These are phyloP conservation scores for Colletotrichum horii DNA, from an alignment of 2,329 filamentous ascomycete genomes.

Conservation along the genomic window DNA sequence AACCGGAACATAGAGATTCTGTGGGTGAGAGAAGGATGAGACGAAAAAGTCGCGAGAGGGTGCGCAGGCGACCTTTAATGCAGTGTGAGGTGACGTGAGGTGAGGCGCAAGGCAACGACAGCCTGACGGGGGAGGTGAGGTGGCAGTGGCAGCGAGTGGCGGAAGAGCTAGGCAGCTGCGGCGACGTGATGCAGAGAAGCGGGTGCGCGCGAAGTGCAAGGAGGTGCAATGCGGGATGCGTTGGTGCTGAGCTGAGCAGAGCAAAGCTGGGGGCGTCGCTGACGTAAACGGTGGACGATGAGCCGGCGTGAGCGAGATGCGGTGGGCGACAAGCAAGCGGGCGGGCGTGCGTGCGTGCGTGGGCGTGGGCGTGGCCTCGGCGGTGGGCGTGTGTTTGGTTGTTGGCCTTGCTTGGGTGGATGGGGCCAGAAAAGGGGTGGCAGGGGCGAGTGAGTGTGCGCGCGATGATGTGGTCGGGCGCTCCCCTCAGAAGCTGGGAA, in stretches of 20 bases:
- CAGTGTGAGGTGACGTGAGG: not conserved
- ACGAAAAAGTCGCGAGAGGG: conserved; percentile 20
- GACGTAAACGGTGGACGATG: conserved; percentile 22
- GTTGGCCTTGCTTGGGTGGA: not conserved
- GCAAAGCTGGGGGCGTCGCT: conserved; percentile 3
- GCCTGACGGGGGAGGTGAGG: not conserved
- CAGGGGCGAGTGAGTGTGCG: conserved; percentile 12
- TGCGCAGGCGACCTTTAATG: conserved; percentile 4
- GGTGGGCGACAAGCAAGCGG: not conserved
- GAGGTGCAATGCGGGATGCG: not conserved
- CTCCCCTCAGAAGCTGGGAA: conserved; percentile 2
- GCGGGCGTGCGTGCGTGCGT: not conserved
- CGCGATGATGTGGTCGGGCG: conserved; percentile 23
- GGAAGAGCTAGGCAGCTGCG: conserved; percentile 8
- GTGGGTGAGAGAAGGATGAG: conserved; percentile 29
- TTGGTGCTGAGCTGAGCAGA: not conserved
- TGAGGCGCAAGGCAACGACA: conserved; percentile 16
- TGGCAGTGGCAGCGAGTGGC: conserved; percentile 2
- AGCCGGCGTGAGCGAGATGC: not conserved
- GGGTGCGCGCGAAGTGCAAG: not conserved
- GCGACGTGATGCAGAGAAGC: not conserved
- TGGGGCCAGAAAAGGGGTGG: conserved; percentile 18
- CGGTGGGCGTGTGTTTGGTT: conserved; percentile 10
- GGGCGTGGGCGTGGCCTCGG: not conserved
- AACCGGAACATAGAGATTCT: conserved; percentile 66